Base-by-base conservation (phyloP, 2,329 filamentous ascomycete species). In the Stagonosporopsis vannaccii region DNA sequence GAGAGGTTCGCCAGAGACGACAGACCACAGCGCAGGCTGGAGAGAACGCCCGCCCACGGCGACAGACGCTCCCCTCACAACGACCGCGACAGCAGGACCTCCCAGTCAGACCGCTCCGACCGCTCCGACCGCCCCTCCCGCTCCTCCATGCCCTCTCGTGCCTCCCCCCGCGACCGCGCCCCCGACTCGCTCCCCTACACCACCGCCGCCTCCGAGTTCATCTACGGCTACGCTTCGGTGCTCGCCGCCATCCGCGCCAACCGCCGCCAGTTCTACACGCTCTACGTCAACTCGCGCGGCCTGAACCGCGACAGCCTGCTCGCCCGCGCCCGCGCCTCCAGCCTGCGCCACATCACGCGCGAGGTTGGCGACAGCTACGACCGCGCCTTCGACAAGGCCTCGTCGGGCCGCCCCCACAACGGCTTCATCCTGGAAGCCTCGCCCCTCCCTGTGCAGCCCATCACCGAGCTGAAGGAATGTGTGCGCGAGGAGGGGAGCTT, bases 391-490 rank as follows among this genome's bases (percentile, higher is more conserved):
- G 89, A 96, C 75, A 93, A 91, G 76, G 91, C 96, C 85, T 90
- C 90, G 62, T 84, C 82, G 52, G 88, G 89, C 1, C 85, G 95
- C 36, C 92, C 94, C 30, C 94, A 99, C 77, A 97, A 98, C 70
- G 93, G 94, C 42, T 88, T 89, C 65, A 82, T 98, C 15, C 84
- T 99, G 3, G 95, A 99, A 77, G 87, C 90, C 13, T 97, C 92
- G 0, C 90, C 90, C 1, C 77, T 98, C 1, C 92, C 92, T 0
- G 86, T 88, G 62, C 78, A 86, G 2, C 91, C 90, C 0, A 79
- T 94, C 39, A 81, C 79, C 26, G 79, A 82, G 15, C 79, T 96
- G 4, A 82, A 82, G 0, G 59, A 75, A 2, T 72, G 86, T 4
- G 77, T 79, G 1, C 73, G 82, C 2, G 77, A 79, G 25, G 40